phyloP scores from a whole-genome alignment of 2,329 filamentous ascomycete species.

The Botrytis pseudocinerea region DNA sequence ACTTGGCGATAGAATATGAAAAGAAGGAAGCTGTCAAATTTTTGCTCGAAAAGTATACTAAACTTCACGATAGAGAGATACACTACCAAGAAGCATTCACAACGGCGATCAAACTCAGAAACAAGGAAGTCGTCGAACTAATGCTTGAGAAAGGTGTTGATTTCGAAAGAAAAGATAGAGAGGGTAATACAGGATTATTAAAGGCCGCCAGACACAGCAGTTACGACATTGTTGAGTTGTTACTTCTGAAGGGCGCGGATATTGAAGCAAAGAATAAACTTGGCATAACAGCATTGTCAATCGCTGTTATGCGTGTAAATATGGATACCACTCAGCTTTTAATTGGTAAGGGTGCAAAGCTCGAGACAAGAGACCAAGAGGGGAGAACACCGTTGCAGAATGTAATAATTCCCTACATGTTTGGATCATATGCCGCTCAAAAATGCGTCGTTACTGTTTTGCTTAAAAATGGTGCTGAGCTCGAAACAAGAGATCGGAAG shows the following conservation, averaged over 20 bases:
- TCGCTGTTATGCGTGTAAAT: background rate
- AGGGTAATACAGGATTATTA: accelerated
- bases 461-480: no score
- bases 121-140: no score
- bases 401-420: no score
- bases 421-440: no score
- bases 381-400: background rate
- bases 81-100: no score
- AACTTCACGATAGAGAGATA: no score
- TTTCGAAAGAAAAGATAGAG: background rate
- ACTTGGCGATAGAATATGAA: accelerated
- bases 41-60: no score
- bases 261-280: background rate
- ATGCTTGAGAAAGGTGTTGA: background rate
- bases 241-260: background rate
- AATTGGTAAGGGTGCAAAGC: background rate
- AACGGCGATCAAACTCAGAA: accelerated
- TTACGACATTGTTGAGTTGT: background rate
- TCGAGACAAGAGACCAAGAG: no score
- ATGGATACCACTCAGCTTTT: background rate
- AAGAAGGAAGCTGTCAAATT: no score
- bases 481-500: background rate
- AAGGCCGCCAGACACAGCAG: accelerated
- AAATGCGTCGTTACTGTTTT: no score
- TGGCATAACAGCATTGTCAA: background rate